Evolutionary conservation across 352 stramenopile genomes (phyloP).

Genomic region (Blastocystis sp.): DNA sequence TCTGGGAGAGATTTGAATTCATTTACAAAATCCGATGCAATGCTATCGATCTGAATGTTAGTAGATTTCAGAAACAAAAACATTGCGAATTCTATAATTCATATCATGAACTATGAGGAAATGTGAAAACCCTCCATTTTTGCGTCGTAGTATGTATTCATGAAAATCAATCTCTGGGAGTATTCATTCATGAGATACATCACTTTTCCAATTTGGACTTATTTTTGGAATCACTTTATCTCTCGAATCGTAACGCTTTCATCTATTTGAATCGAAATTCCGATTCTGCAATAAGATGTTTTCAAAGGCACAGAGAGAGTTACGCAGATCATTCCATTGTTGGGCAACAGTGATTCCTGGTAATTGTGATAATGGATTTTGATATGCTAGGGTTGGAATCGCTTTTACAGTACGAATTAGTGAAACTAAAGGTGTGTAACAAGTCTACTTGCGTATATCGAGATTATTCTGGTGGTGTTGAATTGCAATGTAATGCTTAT

Average conservation of each 20-base stretch:
- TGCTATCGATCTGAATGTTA: background rate
- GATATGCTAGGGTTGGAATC: background rate
- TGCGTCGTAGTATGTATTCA: too few species aligned
- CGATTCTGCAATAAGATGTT: background rate
- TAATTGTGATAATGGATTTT: background rate
- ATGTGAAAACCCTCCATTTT: too few species aligned
- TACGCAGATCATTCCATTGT: constrained; percentile 11
- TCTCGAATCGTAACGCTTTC: background rate
- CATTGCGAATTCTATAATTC: background rate
- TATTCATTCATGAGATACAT: too few species aligned
- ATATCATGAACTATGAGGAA: too few species aligned
- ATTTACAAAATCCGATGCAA: background rate
- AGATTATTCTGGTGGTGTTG: constrained; percentile 41
- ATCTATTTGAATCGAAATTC: background rate
- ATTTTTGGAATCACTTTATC: background rate
- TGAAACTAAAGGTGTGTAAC: constrained; percentile 30
- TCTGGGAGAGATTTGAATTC: background rate
- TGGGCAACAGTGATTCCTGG: constrained; percentile 51
- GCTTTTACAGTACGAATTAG: constrained; percentile 42
- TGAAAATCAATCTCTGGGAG: too few species aligned
- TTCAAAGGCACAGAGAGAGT: background rate
- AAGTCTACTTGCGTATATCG: constrained; percentile 56
- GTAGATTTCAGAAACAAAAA: background rate
- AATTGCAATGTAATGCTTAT: background rate
- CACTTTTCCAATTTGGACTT: too few species aligned